Evolutionary conservation across 306 rosid genomes (phyloP).

Genomic region (Trichosanthes truncata): DNA sequence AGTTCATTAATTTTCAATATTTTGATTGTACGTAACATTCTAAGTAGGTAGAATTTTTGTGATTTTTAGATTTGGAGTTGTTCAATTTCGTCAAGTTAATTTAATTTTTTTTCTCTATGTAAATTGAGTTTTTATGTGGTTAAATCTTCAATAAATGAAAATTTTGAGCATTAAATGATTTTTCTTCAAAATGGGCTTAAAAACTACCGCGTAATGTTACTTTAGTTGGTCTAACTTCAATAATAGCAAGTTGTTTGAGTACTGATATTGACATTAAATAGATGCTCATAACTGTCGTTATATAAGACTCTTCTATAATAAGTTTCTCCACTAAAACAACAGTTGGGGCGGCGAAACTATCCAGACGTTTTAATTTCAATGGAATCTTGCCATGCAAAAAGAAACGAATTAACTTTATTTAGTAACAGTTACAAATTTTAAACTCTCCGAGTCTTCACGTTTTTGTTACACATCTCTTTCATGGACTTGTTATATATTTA

Average conservation of each 20-base stretch:
- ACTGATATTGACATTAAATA: background rate
- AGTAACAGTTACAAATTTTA: background rate
- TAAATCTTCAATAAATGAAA: background rate
- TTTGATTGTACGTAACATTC: too few species aligned
- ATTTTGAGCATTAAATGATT: background rate
- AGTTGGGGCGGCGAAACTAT: background rate
- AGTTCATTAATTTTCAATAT: too few species aligned
- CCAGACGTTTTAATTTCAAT: background rate
- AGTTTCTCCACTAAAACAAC: background rate
- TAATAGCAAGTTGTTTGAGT: background rate
- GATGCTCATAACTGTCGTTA: background rate
- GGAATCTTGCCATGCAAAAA: background rate
- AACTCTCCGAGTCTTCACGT: background rate
- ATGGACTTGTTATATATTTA: background rate
- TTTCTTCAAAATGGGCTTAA: background rate
- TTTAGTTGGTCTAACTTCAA: background rate
- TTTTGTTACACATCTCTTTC: background rate
- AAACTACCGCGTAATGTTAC: background rate
- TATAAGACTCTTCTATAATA: background rate
- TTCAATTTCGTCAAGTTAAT: too few species aligned
- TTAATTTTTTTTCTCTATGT: background rate
- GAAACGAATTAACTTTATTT: background rate
- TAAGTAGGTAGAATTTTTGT: too few species aligned
- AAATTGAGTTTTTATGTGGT: background rate
- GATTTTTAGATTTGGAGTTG: too few species aligned